These are phyloP conservation scores for Achaetomiella virescens DNA, from an alignment of 495 filamentous ascomycete genomes.

Conservation along the genomic window DNA sequence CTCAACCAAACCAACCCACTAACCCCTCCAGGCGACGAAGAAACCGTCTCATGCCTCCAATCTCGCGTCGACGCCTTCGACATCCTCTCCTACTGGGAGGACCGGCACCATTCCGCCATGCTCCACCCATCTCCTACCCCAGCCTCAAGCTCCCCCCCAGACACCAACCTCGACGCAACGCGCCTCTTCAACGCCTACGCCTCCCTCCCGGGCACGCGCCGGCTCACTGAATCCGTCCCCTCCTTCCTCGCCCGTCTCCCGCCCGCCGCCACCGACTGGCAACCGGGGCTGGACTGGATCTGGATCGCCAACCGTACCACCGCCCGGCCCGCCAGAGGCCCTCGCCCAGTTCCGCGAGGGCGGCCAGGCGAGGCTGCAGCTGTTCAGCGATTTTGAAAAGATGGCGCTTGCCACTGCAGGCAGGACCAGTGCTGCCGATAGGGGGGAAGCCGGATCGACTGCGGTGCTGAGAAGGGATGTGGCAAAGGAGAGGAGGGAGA, in stretches of 20 bases:
- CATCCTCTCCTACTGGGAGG: constrained; percentile 25
- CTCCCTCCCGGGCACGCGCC: constrained; percentile 37
- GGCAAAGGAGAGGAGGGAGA: constrained; percentile 41
- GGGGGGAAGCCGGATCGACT: neutral
- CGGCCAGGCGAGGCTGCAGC: constrained; percentile 32
- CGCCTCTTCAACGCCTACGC: constrained; percentile 41
- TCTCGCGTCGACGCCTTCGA: constrained; percentile 39
- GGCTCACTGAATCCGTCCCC: constrained; percentile 52
- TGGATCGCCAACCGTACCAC: constrained; percentile 51
- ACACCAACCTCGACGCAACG: neutral
- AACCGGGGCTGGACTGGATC: constrained; percentile 54
- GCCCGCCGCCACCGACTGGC: constrained; percentile 49
- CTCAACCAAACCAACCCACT: constrained; percentile 9
- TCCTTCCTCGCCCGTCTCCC: constrained; percentile 61
- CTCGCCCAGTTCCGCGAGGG: constrained; percentile 21
- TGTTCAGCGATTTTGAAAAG: constrained; percentile 25
- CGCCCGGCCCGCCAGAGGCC: constrained; percentile 15
- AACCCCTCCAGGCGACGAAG: constrained; percentile 45
- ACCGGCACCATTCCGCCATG: constrained; percentile 10
- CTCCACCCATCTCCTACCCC: constrained; percentile 7
- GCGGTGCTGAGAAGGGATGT: constrained; percentile 26
- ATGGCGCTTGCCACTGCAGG: constrained; percentile 16
- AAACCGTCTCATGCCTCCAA: constrained; percentile 33
- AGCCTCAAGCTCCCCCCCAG: neutral
- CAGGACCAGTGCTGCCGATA: neutral